Evolutionary conservation across 176 grass and related monocot species (phyloP).

Genomic region (Phoenix dactylifera): DNA sequence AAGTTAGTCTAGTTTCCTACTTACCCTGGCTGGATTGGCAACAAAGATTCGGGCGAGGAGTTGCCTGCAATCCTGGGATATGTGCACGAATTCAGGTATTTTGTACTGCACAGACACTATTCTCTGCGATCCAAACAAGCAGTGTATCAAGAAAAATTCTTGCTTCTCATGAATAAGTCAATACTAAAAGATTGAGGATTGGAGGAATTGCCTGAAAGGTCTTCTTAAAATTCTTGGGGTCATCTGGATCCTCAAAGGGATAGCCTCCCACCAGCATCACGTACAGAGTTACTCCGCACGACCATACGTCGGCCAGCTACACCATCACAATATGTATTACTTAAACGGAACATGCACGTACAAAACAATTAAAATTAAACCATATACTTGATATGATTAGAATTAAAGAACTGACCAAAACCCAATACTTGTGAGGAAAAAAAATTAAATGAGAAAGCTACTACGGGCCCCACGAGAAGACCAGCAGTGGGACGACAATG

Average conservation of each 20-base stretch:
- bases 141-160: neutral
- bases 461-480: too few species aligned
- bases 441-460: too few species aligned
- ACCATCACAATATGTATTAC: neutral
- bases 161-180: too few species aligned
- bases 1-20: neutral
- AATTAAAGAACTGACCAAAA: too few species aligned
- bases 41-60: constrained; percentile 68
- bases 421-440: too few species aligned
- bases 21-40: constrained; percentile 60
- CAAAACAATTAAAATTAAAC: neutral
- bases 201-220: too few species aligned
- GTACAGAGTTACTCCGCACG: constrained; percentile 82
- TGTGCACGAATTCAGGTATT: constrained; percentile 73
- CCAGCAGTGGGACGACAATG: too few species aligned
- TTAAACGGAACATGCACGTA: constrained; percentile 1
- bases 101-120: constrained; percentile 79
- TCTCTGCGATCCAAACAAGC: constrained; percentile 37
- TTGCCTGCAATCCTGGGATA: constrained; percentile 75
- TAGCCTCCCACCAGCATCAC: constrained; percentile 87
- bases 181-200: constrained; percentile 3
- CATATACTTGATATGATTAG: too few species aligned
- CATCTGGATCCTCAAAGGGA: constrained; percentile 80
- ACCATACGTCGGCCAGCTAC: constrained; percentile 85
- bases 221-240: constrained; percentile 79